These are phyloP conservation scores for Cordyceps sp. DNA, from an alignment of 2,329 filamentous ascomycete species.

Conservation along the genomic window DNA sequence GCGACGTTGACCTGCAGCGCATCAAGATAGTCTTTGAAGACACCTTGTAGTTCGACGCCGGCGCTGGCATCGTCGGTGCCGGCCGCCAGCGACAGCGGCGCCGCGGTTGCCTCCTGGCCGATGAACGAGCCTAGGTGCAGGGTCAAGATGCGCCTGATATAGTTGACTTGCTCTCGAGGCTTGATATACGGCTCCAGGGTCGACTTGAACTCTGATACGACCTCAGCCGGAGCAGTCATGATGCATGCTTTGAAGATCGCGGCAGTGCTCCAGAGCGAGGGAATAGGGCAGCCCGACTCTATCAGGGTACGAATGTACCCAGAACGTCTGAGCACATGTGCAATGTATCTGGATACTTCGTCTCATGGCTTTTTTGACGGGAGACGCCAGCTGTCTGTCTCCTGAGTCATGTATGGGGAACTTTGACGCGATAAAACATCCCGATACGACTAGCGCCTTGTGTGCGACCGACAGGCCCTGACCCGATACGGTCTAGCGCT, in stretches of 20 bases:
- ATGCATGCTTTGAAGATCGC: not conserved
- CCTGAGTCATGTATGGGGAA: too few relatives aligned
- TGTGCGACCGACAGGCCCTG: too few relatives aligned
- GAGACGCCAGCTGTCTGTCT: too few relatives aligned
- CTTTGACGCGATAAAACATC: too few relatives aligned
- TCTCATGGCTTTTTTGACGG: too few relatives aligned
- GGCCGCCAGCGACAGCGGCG: slow-evolving; percentile 32
- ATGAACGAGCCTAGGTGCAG: slow-evolving; percentile 33
- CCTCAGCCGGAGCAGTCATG: slow-evolving; percentile 17
- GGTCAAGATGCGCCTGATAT: slow-evolving; percentile 37
- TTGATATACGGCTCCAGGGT: slow-evolving; percentile 36
- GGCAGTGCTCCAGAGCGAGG: not conserved
- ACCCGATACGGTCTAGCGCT: too few relatives aligned
- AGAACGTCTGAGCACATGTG: too few relatives aligned
- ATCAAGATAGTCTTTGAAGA: slow-evolving; percentile 37
- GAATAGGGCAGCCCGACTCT: not conserved
- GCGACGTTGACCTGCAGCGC: slow-evolving; percentile 34
- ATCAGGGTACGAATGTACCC: too few relatives aligned
- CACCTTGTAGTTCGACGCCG: slow-evolving; percentile 23
- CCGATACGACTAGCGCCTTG: too few relatives aligned
- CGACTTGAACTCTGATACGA: slow-evolving; percentile 19
- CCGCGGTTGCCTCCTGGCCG: slow-evolving; percentile 22
- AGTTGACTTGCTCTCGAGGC: slow-evolving; percentile 37
- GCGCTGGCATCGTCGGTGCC: slow-evolving; percentile 16
- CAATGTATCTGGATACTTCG: too few relatives aligned